Base-by-base conservation (phyloP, 2,329 filamentous ascomycete species). In the Arthrobotrys iridis region DNA sequence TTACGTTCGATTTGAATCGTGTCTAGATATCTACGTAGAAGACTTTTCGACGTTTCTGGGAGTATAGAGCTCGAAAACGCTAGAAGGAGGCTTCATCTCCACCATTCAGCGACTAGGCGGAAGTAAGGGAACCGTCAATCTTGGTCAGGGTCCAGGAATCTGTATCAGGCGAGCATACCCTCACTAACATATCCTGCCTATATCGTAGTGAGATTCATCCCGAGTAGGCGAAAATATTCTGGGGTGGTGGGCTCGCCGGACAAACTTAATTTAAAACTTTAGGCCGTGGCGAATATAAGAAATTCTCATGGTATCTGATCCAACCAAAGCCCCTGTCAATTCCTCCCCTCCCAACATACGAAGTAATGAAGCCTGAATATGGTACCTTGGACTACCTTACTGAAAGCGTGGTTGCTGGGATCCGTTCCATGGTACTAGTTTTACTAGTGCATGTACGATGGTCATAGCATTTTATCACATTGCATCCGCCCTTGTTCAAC, bases 251-350 rank as follows among this genome's bases (percentile, higher is more conserved):
- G 50, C 33, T n/a, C 37, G 35, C 43, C 40, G 63, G 52, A 35
- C 55, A 63, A 70, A 43, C 48, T 57, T 33, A 71, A 71, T 71
- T 63, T 71, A 55, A 71, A 60, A 35, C n/a, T 24, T 35, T n/a
- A 15, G 37, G 41, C 4, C 24, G 22, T 50, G 41, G 55, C 30
- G 55, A 62, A 20, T 52, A 8, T 20, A 8, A 40, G 22, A 33
- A 62, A 37, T 15, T n/a, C 48, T 41, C 52, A 52, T 64, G 60
- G 46, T 22, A 35, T 15, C 48, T 22, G 20, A 43, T 48, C 65
- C 45, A 45, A 55, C 37, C n/a, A n/a, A 30, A 18, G 20, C 66
- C 58, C 57, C 58, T 63, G 57, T 57, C 57, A 63, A 63, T 55
- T 55, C 52, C 30, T 58, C 40, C 41, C 5, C 46, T 18, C 55